Conservation (phyloP, 2,329 filamentous ascomycete genomes). For the Lachnum nothofagi region DNA sequence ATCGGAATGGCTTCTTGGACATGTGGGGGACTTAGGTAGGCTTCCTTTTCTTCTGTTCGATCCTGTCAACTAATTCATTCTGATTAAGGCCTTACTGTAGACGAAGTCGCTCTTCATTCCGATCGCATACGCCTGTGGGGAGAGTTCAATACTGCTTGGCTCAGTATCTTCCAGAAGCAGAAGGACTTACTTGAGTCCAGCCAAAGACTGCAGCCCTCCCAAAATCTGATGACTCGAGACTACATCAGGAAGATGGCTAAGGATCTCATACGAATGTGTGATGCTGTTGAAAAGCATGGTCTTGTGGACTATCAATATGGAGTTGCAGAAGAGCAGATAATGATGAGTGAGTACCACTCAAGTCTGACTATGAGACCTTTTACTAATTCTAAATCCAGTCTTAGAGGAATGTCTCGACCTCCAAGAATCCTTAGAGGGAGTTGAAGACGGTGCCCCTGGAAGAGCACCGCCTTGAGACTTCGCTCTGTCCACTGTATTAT, state of each 20-base stretch:
- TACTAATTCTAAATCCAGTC: conserved; percentile 35
- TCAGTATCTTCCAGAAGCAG: conserved; percentile 76
- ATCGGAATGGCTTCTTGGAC: conserved; percentile 62
- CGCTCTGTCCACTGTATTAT: conserved; percentile 7
- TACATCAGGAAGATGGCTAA: conserved; percentile 74
- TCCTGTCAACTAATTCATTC: conserved; percentile 28
- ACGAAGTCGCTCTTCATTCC: conserved; percentile 69
- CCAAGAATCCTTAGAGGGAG: conserved; percentile 38
- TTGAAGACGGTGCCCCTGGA: conserved; percentile 13
- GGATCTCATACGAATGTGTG: conserved; percentile 76
- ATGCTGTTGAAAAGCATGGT: conserved; percentile 83
- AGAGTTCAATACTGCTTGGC: conserved; percentile 91
- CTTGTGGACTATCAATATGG: conserved; percentile 96
- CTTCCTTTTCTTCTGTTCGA: conserved; percentile 30
- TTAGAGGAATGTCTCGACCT: conserved; percentile 50
- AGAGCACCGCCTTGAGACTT: conserved; percentile 26
- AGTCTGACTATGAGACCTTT: no score
- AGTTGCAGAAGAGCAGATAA: conserved; percentile 90
- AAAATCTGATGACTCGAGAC: conserved; percentile 62
- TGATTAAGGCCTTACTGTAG: conserved; percentile 70
- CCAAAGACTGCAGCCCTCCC: conserved; percentile 35
- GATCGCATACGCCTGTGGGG: conserved; percentile 84
- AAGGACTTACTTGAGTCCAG: conserved; percentile 59
- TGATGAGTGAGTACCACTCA: conserved; percentile 57
- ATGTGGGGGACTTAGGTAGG: conserved; percentile 63